phyloP scores from a whole-genome alignment of 371 early-diverging fungal genomes.

The Capillidium heterosporum region DNA sequence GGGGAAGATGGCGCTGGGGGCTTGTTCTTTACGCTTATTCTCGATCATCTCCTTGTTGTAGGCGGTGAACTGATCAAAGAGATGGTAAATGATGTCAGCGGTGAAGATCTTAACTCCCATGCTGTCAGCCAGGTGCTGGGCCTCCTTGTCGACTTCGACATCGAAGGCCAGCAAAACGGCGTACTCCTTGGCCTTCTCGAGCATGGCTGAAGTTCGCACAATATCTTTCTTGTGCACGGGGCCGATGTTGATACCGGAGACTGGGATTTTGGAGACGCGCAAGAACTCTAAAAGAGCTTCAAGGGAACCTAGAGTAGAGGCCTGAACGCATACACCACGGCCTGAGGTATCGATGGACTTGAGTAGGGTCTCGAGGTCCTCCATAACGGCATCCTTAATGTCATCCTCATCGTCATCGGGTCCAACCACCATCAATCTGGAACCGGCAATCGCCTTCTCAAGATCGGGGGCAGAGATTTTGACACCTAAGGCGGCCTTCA shows the following conservation, averaged over 20 bases:
- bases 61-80: constrained; percentile 92
- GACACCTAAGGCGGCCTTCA: constrained; percentile 97
- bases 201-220: constrained; percentile 82
- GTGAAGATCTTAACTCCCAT: constrained; percentile 85
- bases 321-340: constrained; percentile 97
- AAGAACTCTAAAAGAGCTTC: constrained; percentile 98
- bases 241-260: constrained; percentile 95
- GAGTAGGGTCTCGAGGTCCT: constrained; percentile 61
- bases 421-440: constrained; percentile 81
- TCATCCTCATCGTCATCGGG: constrained; percentile 95
- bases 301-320: constrained; percentile 97
- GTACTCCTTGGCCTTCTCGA: constrained; percentile 71
- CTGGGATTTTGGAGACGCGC: constrained; percentile 87
- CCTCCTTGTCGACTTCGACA: constrained; percentile 95
- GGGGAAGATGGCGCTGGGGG: constrained; percentile 91
- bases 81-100: constrained; percentile 99
- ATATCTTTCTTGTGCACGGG: constrained; percentile 98
- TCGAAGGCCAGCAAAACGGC: constrained; percentile 98
- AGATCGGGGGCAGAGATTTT: constrained; percentile 94
- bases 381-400: constrained; percentile 84
- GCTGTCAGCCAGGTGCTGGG: constrained; percentile 82
- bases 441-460: constrained; percentile 98
- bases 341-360: constrained; percentile 71
- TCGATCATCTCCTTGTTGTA: constrained; percentile 59
- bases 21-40: constrained; percentile 74